Conservation (phyloP, 1,284 basidiomycete species). For the Heliocybe sulcata region DNA sequence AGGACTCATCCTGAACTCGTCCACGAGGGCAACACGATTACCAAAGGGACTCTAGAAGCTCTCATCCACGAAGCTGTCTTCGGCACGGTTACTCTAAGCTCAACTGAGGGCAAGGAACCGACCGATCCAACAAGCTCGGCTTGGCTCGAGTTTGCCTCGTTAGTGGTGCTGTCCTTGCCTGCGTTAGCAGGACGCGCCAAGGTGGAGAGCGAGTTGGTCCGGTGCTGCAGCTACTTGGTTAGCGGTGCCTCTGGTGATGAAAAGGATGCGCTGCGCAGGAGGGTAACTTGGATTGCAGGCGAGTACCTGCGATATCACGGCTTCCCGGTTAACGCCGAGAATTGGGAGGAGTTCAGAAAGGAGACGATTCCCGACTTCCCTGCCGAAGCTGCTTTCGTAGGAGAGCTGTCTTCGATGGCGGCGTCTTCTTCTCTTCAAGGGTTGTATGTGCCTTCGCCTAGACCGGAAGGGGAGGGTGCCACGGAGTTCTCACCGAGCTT, state of each 20-base stretch:
- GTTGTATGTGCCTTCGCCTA: slow-evolving; percentile 40
- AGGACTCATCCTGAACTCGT: slow-evolving; percentile 66
- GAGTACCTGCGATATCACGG: slow-evolving; percentile 58
- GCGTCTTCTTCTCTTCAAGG: slow-evolving; percentile 46
- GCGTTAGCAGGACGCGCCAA: slow-evolving; percentile 40
- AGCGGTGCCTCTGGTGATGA: slow-evolving; percentile 40
- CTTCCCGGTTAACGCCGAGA: slow-evolving; percentile 36
- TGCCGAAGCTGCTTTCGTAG: slow-evolving; percentile 9
- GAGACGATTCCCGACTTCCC: slow-evolving; percentile 39
- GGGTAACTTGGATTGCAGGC: slow-evolving; percentile 57
- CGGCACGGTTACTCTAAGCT: slow-evolving; percentile 50
- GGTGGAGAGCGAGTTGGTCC: slow-evolving; percentile 64
- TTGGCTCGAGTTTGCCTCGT: slow-evolving; percentile 58
- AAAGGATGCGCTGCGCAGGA: slow-evolving; percentile 30
- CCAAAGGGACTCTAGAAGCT: slow-evolving; percentile 67
- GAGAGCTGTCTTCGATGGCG: slow-evolving; percentile 23
- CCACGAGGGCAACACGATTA: slow-evolving; percentile 33
- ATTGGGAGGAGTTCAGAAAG: slow-evolving; percentile 53
- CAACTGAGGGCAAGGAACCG: slow-evolving; percentile 5
- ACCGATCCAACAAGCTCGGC: slow-evolving; percentile 9
- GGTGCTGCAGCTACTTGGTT: slow-evolving; percentile 58
- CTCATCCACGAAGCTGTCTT: slow-evolving; percentile 75
- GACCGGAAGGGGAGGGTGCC: slow-evolving; percentile 14
- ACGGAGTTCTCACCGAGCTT: slow-evolving; percentile 33
- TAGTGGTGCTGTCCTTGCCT: slow-evolving; percentile 54